Evolutionary conservation across 768 basidiomycete species (phyloP), one percentile per base, ranked within the genome.

Genomic region (Kwoniella sp.): DNA sequence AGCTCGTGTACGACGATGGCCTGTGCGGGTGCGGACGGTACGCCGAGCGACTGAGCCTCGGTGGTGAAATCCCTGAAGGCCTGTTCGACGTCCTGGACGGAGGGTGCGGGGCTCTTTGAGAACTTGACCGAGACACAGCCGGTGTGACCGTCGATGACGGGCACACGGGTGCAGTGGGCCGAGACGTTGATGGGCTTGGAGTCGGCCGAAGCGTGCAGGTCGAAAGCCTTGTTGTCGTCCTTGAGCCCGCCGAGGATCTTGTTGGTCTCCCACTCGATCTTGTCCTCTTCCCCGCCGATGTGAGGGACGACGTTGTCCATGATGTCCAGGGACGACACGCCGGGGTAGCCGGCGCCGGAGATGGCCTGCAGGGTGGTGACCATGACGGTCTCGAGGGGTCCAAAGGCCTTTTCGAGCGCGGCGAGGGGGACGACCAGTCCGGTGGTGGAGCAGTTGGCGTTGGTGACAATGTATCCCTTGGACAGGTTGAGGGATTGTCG

Each of bases 311-410:
- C 80, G 77, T 98, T 98, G 77, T 98, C 95, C 60, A 95, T 65
- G 73, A 96, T 88, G 75, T 98, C 95, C 50, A 99, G 79, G 36
- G 81, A 80, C 11, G 89, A 76, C 0, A 98, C 84, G 45, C 93
- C 95, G 1, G 95, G 95, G 77, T 98, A 99, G n/a, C 95, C 95
- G 0, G 82, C 92, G 31, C 95, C 95, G 0, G 89, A 92, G 75
- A 98, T 91, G 56, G 95, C 95, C 74, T 99, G 95, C 80, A 98
- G 84, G 4, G 95, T 99, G 5, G 90, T 95, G 71, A 92, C 86
- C 67, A 96, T 78, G 67, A 89, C 83, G 1, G 83, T 81, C 63
- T 96, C 88, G 70, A 99, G 79, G n/a, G 91, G 92, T 5, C 95
- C 95, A 57, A 98, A 99, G 0, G 86, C 80, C 50, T 70, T 56